Base-by-base conservation (phyloP, 768 basidiomycete species). In the Pholiota microspora region DNA sequence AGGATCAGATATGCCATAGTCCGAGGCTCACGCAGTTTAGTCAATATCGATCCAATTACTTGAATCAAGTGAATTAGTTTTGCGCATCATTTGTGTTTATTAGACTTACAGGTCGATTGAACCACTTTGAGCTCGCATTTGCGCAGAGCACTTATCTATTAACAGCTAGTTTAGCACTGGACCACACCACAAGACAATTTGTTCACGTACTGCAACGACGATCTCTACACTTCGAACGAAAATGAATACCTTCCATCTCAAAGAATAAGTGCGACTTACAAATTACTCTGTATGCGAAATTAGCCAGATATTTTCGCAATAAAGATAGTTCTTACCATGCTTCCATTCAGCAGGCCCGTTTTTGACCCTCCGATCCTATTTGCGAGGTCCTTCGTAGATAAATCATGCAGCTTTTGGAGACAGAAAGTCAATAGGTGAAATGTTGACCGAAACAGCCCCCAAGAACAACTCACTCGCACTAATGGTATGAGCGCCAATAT, bases 11-110 rank as follows among this genome's bases (percentile, higher is more conserved):
- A n/a, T n/a, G 35, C n/a, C 7, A 10, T 18, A 7, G n/a, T 28
- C 12, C 29, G 13, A 25, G 7, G 51, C 64, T 40, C 25, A 67
- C 66, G 54, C 34, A 90, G 74, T 70, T 92, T 93, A 63, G 86
- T 88, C 13, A 94, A 71, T 68, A 94, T 91, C 1, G 87, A 85
- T 1, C 92, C 92, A 53, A 94, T 79, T 52, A 94, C 89, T 91
- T 57, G 40, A 23, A 42, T 9, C 53, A 28, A n/a, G 18, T 48
- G 49, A 8, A 59, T 46, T 3, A 35, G 46, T 48, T 31, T 36
- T 23, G 25, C 8, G 18, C 8, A 10, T n/a, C 6, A 49, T 32
- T 34, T 0, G 13, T 42, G 6, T n/a, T 18, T 38, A 31, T 12
- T 28, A 40, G 18, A 23, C 35, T 69, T 62, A 91, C 90, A 73